Evolutionary conservation across 805 yeast genomes (phyloP).

Genomic region (Candida odintsovae): DNA sequence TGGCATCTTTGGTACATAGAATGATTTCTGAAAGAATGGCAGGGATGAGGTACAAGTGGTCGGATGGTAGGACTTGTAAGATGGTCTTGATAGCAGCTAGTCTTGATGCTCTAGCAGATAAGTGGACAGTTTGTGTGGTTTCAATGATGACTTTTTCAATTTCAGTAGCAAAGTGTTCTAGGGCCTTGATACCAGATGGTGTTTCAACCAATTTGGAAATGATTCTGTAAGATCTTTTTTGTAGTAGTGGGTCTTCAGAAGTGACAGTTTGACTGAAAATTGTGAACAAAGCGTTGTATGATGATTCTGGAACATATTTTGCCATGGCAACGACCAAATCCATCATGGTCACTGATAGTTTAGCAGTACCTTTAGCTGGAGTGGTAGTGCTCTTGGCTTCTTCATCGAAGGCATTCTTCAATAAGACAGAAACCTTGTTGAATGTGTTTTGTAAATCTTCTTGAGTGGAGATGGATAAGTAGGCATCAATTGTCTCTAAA

Average conservation of each 20-base stretch:
- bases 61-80: constrained; percentile 54
- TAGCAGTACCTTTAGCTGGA: constrained; percentile 34
- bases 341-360: constrained; percentile 78
- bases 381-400: constrained; percentile 33
- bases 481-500: constrained; percentile 80
- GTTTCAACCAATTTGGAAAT: constrained; percentile 65
- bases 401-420: constrained; percentile 69
- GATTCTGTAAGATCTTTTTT: constrained; percentile 85
- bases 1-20: constrained; percentile 83
- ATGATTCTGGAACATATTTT: constrained; percentile 66
- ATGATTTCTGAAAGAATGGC: constrained; percentile 81
- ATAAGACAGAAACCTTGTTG: constrained; percentile 75
- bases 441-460: constrained; percentile 71
- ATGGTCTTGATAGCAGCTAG: constrained; percentile 60
- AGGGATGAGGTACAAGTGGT: constrained; percentile 73
- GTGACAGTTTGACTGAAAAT: constrained; percentile 68
- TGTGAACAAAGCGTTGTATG: constrained; percentile 69
- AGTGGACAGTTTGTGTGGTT: constrained; percentile 51
- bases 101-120: constrained; percentile 79
- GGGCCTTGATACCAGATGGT: constrained; percentile 53
- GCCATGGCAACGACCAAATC: constrained; percentile 86
- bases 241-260: constrained; percentile 59
- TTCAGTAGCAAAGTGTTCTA: constrained; percentile 45
- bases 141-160: constrained; percentile 56
- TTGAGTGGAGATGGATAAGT: constrained; percentile 60